Evolutionary conservation across 2,329 filamentous ascomycete genomes (phyloP), one percentile per base, ranked within the genome.

Genomic region (Epichloe coenophiala): DNA sequence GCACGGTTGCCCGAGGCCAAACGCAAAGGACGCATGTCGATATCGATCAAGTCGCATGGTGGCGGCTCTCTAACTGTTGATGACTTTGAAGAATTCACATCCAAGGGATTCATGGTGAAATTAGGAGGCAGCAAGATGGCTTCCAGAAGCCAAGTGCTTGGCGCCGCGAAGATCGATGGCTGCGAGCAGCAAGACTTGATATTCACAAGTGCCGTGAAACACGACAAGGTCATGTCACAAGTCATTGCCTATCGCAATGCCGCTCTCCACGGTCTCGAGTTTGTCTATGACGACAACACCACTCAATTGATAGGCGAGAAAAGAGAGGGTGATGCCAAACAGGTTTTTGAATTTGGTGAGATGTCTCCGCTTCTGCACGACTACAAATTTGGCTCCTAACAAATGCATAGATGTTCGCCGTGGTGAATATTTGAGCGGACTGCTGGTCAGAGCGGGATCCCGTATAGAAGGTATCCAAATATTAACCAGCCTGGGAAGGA

Each of bases 401-500:
- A 45, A 50, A 5, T n/a, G 1, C 52, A 76, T 52, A 86, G 90
- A 97, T 66, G 83, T 87, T 36, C 80, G 88, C 42, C 82, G 83
- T 50, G 89, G 90, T 50, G 93, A 98, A 69, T 84, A 86, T 54
- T 74, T 98, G 43, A 81, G 88, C 53, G 93, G 93, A 8, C 96
- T 98, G 64, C 78, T 84, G 58, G 72, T 97, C 48, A 77, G 89
- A 57, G 82, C 85, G 47, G 89, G 88, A 21, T 72, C 79, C 53
- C 93, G 86, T 81, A 84, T 97, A 57, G 88, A 96, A 64, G 91
- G 83, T 12, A 77, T 97, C 48, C 88, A 95, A 64, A 83, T 97
- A 55, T 71, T 96, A 66, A 97, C 93, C 1, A 96, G 83, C 60
- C 70, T 88, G 53, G 90, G 90, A n/a, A 79, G 90, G 59, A 86